A percentile compares a stretch with the other conserved stretches of the same genome.
These are phyloP conservation scores for Talaromyces sp. DNA, from an alignment of 2,329 filamentous ascomycete genomes.

Conservation along the genomic window DNA sequence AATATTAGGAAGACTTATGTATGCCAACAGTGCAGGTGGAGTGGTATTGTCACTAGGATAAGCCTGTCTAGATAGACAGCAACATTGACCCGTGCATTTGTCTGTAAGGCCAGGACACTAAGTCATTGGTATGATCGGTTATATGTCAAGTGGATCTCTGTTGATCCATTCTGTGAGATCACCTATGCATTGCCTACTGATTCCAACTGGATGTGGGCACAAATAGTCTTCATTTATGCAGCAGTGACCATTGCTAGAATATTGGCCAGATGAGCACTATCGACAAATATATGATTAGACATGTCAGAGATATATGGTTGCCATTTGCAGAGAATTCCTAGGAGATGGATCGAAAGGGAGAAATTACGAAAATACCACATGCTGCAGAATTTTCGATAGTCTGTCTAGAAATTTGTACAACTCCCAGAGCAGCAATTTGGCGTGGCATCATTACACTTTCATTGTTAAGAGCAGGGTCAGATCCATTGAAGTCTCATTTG, in stretches of 20 bases:
- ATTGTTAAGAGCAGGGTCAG: not conserved
- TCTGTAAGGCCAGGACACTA: not conserved
- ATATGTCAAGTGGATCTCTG: too few species aligned
- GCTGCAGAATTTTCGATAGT: not conserved
- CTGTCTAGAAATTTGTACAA: not conserved
- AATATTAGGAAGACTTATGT: not conserved
- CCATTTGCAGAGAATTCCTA: too few species aligned
- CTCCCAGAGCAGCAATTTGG: not conserved
- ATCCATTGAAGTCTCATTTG: not conserved
- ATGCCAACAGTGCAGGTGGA: not conserved
- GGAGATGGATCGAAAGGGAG: too few species aligned
- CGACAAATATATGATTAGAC: not conserved
- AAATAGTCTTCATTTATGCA: not conserved
- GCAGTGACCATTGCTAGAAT: not conserved
- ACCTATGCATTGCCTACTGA: not conserved
- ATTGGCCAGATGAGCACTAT: not conserved
- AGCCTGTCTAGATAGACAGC: not conserved
- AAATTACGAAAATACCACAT: not conserved
- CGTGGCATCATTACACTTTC: not conserved
- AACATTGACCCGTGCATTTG: not conserved
- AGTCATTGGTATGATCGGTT: not conserved
- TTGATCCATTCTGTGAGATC: not conserved
- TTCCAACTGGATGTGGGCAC: not conserved
- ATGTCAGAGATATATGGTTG: too few species aligned
- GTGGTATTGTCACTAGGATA: not conserved